These are phyloP conservation scores for Dipsacomyces acuminosporus DNA, from an alignment of 371 early-diverging fungal species.

Conservation along the genomic window DNA sequence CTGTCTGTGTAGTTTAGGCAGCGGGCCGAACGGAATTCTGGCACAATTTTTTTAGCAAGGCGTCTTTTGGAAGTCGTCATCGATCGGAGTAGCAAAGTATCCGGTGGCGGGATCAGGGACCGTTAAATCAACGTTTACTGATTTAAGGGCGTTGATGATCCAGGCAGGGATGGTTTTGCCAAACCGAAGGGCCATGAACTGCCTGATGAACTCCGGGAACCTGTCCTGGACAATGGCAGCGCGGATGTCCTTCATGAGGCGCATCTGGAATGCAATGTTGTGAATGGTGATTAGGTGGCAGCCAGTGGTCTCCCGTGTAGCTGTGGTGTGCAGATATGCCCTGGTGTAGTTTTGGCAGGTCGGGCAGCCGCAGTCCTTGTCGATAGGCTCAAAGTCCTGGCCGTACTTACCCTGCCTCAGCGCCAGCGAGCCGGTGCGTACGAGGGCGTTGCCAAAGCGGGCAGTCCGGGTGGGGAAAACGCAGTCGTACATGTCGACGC, in stretches of 20 bases:
- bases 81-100: conserved; percentile 29
- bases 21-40: too few species aligned
- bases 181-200: conserved; percentile 70
- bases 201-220: conserved; percentile 76
- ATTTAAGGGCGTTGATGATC: conserved; percentile 76
- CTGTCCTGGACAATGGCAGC: conserved; percentile 67
- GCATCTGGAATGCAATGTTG: conserved; percentile 88
- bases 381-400: conserved; percentile 71
- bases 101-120: conserved; percentile 21
- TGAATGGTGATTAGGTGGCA: conserved; percentile 87
- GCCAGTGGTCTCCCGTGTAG: conserved; percentile 83
- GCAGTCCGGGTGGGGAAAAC: conserved; percentile 97
- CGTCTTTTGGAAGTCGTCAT: conserved; percentile 37
- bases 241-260: conserved; percentile 79
- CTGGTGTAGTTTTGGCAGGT: conserved; percentile 83
- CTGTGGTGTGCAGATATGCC: conserved; percentile 70
- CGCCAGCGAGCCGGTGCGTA: conserved; percentile 69
- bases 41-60: too few species aligned
- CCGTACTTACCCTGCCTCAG: conserved; percentile 61
- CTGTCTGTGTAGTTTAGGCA: too few species aligned
- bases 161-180: conserved; percentile 76
- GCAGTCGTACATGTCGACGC: conserved; percentile 97
- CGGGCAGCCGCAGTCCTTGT: conserved; percentile 77
- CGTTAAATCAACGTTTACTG: conserved; percentile 68
- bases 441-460: conserved; percentile 89